Conservation (phyloP, 352 stramenopile species). For the Pythium aristosporum region DNA sequence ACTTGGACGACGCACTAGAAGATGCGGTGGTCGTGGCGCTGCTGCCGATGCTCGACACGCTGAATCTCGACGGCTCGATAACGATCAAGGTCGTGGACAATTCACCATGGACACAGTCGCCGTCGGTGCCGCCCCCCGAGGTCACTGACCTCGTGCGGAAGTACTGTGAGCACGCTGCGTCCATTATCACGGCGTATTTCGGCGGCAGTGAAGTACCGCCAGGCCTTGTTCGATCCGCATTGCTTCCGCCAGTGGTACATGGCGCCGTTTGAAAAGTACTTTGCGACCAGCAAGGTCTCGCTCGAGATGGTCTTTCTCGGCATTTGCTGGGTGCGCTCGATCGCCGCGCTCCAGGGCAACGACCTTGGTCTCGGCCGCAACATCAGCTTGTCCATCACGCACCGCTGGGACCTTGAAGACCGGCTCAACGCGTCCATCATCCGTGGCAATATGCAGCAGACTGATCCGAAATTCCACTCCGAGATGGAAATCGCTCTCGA, state of each 20-base stretch:
- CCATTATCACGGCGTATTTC: neutral
- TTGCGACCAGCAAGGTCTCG: neutral
- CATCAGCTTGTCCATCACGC: neutral
- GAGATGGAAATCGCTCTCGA: neutral
- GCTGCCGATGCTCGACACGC: conserved; percentile 30
- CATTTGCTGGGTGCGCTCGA: conserved; percentile 14
- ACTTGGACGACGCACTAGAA: neutral
- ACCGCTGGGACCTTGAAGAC: neutral
- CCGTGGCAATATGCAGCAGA: neutral
- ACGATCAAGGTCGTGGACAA: conserved; percentile 6
- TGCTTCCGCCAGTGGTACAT: conserved; percentile 6
- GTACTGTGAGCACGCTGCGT: neutral
- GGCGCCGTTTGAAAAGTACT: neutral
- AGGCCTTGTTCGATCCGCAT: neutral
- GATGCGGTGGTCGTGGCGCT: conserved; percentile 28
- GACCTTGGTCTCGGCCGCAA: neutral
- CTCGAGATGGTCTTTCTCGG: conserved; percentile 9
- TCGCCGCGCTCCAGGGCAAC: conserved; percentile 11
- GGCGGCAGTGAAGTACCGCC: neutral
- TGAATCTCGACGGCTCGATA: conserved; percentile 26
- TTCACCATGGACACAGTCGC: too few species aligned
- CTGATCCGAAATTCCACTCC: neutral
- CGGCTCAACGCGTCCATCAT: neutral
- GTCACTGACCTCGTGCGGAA: neutral
- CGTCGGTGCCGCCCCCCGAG: neutral